Evolutionary conservation across 163 green algal species (phyloP).

Genomic region (Scenedesmus sp.): DNA sequence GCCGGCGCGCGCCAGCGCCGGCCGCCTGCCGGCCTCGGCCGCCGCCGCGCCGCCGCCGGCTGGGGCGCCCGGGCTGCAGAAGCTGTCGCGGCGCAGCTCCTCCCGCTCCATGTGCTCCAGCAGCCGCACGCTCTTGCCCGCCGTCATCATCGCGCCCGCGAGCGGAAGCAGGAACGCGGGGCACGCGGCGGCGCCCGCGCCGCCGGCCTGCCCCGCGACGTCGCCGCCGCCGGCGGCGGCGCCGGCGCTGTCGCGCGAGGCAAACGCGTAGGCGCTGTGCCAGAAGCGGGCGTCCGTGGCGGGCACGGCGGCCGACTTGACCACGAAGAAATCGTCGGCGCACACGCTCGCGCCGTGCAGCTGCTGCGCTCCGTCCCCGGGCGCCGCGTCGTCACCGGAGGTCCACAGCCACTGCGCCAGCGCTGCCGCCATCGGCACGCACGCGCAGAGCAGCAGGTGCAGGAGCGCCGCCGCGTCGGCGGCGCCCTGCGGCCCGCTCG

Average conservation of each 20-base stretch:
- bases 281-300: constrained; percentile 34
- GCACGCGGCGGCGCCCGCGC: background rate
- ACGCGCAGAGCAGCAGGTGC: constrained; percentile 42
- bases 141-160: constrained; percentile 31
- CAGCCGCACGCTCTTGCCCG: constrained; percentile 45
- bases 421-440: constrained; percentile 30
- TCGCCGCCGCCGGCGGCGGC: background rate
- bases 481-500: background rate
- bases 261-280: constrained; percentile 29
- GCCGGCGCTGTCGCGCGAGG: background rate
- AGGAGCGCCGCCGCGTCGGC: constrained; percentile 32
- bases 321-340: constrained; percentile 40
- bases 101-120: constrained; percentile 45
- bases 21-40: background rate
- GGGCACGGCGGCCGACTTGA: background rate
- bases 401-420: constrained; percentile 44
- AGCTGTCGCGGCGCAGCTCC: constrained; percentile 17
- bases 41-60: background rate
- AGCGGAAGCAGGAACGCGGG: constrained; percentile 33
- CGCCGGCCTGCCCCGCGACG: background rate
- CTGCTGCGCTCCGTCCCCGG: too few species aligned
- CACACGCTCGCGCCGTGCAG: constrained; percentile 2
- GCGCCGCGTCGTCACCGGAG: constrained; percentile 5
- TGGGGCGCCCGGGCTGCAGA: background rate
- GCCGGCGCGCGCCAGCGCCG: too few species aligned